A percentile compares a stretch with the other conserved stretches of the same genome.
Conservation (phyloP, 306 rosid species). For the Gynostemma pentaphyllum region DNA sequence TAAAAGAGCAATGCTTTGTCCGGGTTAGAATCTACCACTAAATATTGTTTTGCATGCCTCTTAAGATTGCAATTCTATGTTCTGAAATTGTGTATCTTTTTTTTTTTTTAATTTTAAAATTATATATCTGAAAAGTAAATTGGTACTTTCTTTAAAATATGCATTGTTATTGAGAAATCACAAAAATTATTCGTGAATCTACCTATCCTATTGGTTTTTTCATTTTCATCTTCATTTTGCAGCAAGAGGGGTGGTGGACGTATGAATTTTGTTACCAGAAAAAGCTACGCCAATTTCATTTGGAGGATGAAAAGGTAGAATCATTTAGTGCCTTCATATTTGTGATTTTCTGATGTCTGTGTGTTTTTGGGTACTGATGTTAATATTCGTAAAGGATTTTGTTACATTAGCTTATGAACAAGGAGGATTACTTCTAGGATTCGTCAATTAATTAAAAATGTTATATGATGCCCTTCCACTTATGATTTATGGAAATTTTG, state of each 20-base stretch:
- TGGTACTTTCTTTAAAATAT: no score
- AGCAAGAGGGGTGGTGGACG: constrained; percentile 99
- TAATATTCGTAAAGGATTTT: constrained; percentile 5
- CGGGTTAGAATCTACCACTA: constrained; percentile 43
- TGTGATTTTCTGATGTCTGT: constrained; percentile 4
- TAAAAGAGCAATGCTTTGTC: constrained; percentile 59
- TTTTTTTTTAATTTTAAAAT: not conserved
- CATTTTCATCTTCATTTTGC: constrained; percentile 21
- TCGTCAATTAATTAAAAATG: not conserved
- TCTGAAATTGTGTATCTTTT: no score
- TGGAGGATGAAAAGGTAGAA: constrained; percentile 76
- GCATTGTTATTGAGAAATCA: not conserved
- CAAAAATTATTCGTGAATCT: not conserved
- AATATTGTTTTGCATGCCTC: constrained; percentile 7
- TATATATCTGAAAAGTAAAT: not conserved
- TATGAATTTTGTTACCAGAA: constrained; percentile 90
- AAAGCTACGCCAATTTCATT: constrained; percentile 64
- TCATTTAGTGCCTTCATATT: constrained; percentile 7
- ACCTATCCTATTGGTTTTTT: not conserved
- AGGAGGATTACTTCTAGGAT: not conserved
- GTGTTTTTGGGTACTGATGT: not conserved
- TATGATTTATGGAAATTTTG: no score
- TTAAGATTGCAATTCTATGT: not conserved
- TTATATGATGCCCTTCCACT: not conserved
- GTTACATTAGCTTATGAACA: not conserved